Evolutionary conservation across 495 filamentous ascomycete species (phyloP).

Genomic region (Aspergillus cristatus): DNA sequence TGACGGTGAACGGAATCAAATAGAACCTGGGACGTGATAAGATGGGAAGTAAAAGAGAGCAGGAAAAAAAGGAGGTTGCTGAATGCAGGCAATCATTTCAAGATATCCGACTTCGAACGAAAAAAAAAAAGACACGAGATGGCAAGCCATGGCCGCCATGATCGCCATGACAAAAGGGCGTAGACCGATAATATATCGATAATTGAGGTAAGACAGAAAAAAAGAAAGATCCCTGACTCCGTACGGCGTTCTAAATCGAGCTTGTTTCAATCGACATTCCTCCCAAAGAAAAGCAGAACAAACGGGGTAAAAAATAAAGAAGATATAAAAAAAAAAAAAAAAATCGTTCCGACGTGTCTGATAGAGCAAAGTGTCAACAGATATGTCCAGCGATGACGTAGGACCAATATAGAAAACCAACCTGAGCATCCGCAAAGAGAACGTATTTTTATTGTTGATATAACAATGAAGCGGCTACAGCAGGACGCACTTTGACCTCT

Average conservation of each 20-base stretch:
- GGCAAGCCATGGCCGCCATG: not conserved
- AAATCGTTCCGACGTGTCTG: constrained; percentile 14
- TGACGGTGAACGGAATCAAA: too few relatives aligned
- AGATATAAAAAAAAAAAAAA: constrained; percentile 18
- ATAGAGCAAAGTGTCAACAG: constrained; percentile 1
- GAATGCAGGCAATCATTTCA: not conserved
- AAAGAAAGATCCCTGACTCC: constrained; percentile 5
- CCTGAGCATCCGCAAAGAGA: constrained; percentile 8
- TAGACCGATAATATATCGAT: not conserved
- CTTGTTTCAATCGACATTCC: constrained; percentile 9
- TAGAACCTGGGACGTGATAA: too few relatives aligned
- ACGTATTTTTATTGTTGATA: too few relatives aligned
- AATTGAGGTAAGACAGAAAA: constrained; percentile 8
- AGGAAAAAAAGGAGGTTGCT: constrained; percentile 2
- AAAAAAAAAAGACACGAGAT: not conserved
- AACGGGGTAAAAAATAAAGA: too few relatives aligned
- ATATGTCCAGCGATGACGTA: constrained; percentile 1
- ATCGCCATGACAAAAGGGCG: too few relatives aligned
- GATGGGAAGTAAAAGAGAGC: constrained; percentile 4
- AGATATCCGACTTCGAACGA: not conserved
- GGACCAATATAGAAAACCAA: constrained; percentile 6
- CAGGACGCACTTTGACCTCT: constrained; percentile 46
- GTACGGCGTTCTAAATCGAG: not conserved
- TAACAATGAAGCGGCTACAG: constrained; percentile 21
- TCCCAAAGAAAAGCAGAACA: constrained; percentile 12